Evolutionary conservation across 257 asterid species (phyloP).

Genomic region (Salvia splendens): DNA sequence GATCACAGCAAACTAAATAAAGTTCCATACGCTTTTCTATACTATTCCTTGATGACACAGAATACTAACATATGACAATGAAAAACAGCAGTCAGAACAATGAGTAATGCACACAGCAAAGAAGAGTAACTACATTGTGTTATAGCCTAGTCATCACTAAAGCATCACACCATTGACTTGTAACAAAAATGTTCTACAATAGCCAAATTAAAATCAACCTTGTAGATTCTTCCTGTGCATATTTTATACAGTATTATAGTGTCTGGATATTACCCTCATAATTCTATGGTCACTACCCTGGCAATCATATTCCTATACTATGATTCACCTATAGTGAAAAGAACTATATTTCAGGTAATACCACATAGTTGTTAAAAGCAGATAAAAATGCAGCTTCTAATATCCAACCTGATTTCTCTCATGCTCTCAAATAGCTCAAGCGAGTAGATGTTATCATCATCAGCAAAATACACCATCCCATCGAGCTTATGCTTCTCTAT

Average conservation of each 20-base stretch:
- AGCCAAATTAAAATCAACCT: not conserved
- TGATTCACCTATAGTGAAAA: not conserved
- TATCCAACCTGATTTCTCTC: constrained; percentile 68
- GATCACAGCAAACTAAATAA: constrained; percentile 9
- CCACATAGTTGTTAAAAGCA: not conserved
- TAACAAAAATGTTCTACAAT: not conserved
- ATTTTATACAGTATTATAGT: constrained; percentile 10
- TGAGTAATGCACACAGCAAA: constrained; percentile 15
- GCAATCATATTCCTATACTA: no score
- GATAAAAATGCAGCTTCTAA: constrained; percentile 10
- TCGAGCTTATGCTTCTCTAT: constrained; percentile 83
- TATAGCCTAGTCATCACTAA: constrained; percentile 12
- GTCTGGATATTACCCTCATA: not conserved
- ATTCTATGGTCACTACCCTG: no score
- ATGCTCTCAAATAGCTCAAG: constrained; percentile 81
- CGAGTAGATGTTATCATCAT: constrained; percentile 77
- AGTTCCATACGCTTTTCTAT: not conserved
- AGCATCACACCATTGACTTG: constrained; percentile 25
- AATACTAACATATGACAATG: constrained; percentile 4
- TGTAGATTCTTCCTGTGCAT: constrained; percentile 10
- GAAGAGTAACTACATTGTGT: constrained; percentile 15
- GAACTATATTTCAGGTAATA: constrained; percentile 22
- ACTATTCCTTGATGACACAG: constrained; percentile 1
- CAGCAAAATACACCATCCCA: constrained; percentile 92
- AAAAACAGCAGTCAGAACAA: constrained; percentile 2